Percentiles rank a stretch among this genome's conserved stretches.
Conservation (phyloP, 1,284 basidiomycete species). For the Acaromyces ingoldii region DNA sequence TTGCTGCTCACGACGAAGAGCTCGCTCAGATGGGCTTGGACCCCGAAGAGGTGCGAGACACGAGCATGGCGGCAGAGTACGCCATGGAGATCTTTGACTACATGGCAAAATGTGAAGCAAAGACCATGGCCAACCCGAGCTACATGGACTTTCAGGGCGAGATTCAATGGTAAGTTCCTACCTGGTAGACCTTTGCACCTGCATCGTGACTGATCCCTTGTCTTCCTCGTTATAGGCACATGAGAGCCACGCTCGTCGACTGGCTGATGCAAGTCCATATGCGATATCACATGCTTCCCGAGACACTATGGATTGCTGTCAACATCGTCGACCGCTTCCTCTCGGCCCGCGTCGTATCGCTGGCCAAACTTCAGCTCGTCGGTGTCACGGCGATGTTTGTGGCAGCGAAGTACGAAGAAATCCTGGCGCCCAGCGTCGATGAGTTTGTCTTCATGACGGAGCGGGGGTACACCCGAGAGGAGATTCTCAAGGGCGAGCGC, state of each 20-base stretch:
- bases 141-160: conserved; percentile 95
- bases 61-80: conserved; percentile 97
- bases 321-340: conserved; percentile 65
- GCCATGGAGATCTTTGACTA: conserved; percentile 94
- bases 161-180: conserved; percentile 69
- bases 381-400: conserved; percentile 65
- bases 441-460: conserved; percentile 68
- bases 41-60: conserved; percentile 70
- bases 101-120: conserved; percentile 69
- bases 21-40: conserved; percentile 47
- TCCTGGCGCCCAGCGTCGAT: conserved; percentile 48
- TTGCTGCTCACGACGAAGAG: conserved; percentile 46
- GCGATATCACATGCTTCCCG: conserved; percentile 64
- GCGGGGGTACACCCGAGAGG: conserved; percentile 74
- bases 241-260: conserved; percentile 52
- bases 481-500: conserved; percentile 92
- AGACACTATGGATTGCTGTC: conserved; percentile 66
- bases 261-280: conserved; percentile 64
- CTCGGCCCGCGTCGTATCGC: conserved; percentile 60
- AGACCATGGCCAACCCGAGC: conserved; percentile 83
- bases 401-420: conserved; percentile 60
- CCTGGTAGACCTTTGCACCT: background rate
- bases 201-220: background rate
- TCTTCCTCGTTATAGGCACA: conserved; percentile 14
- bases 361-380: conserved; percentile 64